phyloP scores from a whole-genome alignment of 345 rosid genomes.

The Brassica nigra region DNA sequence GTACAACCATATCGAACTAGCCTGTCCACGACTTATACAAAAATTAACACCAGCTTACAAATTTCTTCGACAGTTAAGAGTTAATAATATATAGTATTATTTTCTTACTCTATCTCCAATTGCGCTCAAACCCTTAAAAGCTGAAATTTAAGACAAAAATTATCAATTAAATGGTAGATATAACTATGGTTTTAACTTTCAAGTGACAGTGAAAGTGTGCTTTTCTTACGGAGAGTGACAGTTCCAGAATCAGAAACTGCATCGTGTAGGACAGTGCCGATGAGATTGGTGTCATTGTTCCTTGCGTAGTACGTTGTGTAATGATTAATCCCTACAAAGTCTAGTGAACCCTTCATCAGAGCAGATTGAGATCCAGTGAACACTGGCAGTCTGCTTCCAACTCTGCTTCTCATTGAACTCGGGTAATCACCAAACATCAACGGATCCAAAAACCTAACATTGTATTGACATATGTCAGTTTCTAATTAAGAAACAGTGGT shows the following conservation, averaged over 20 bases:
- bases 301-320: slow-evolving; percentile 82
- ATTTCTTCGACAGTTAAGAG: too few species aligned
- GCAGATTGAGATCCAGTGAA: slow-evolving; percentile 60
- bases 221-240: slow-evolving; percentile 66
- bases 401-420: slow-evolving; percentile 77
- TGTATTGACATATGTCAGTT: not conserved
- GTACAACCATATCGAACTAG: slow-evolving; percentile 62
- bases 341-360: slow-evolving; percentile 77
- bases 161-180: not conserved
- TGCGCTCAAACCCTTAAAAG: slow-evolving; percentile 52
- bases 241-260: slow-evolving; percentile 83
- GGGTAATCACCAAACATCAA: slow-evolving; percentile 88
- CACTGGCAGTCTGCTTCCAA: slow-evolving; percentile 68
- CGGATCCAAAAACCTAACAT: slow-evolving; percentile 82
- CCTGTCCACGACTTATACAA: slow-evolving; percentile 40
- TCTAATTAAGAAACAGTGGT: not conserved
- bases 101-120: slow-evolving; percentile 73
- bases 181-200: not conserved
- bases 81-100: not conserved
- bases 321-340: slow-evolving; percentile 93
- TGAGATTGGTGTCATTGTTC: slow-evolving; percentile 37
- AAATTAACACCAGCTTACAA: not conserved
- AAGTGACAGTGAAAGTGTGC: not conserved
- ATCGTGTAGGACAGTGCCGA: slow-evolving; percentile 58
- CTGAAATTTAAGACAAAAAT: slow-evolving; percentile 43